Conservation (phyloP, 768 basidiomycete species). For the Serendipita sp. region DNA sequence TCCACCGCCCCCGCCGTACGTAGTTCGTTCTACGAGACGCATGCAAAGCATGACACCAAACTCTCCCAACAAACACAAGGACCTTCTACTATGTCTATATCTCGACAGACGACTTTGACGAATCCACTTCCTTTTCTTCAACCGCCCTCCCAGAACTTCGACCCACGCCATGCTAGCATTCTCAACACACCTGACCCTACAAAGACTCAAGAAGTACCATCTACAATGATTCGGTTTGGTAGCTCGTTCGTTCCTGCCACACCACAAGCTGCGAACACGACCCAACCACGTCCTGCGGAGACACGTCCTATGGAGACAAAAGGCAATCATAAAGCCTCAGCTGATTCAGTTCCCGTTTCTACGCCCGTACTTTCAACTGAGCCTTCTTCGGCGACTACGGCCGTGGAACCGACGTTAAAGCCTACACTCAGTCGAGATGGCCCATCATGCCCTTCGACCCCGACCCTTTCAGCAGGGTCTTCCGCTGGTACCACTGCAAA, state of each 20-base stretch:
- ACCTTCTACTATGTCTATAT: background rate
- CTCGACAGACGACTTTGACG: background rate
- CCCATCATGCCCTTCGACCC: no score
- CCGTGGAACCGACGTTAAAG: background rate
- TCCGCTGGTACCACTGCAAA: no score
- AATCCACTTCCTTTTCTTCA: background rate
- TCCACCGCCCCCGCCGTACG: background rate
- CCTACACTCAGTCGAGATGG: no score
- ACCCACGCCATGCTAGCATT: background rate
- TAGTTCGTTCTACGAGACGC: background rate
- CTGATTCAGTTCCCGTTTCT: background rate
- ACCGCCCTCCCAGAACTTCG: background rate
- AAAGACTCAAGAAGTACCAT: background rate
- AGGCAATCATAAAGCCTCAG: background rate
- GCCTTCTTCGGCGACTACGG: background rate
- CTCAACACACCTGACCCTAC: background rate
- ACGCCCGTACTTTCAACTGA: background rate
- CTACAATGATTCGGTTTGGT: background rate
- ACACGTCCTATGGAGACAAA: background rate
- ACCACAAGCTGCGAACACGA: background rate
- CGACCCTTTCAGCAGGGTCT: no score
- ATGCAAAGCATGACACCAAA: no score
- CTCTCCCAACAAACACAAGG: background rate
- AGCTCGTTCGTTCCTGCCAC: background rate
- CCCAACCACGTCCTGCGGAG: background rate